Evolutionary conservation across 352 stramenopile species (phyloP).

Genomic region (Globisporangium polare): DNA sequence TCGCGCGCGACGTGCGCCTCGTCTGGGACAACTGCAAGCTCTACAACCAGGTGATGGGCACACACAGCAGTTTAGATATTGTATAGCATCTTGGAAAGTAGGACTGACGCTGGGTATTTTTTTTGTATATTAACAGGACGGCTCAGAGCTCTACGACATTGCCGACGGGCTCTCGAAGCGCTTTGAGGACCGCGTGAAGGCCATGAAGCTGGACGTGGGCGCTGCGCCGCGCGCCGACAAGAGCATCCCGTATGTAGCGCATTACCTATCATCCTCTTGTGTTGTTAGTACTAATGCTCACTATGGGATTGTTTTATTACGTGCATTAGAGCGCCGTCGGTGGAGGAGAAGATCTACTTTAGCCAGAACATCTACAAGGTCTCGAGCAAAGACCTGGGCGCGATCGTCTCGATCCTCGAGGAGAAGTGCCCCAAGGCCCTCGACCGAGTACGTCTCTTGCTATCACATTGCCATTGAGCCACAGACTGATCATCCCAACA

Average conservation of each 20-base stretch:
- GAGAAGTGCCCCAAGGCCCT: constrained; percentile 83
- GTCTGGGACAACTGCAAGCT: constrained; percentile 87
- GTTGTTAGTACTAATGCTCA: background rate
- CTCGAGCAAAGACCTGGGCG: constrained; percentile 57
- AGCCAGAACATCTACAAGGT: constrained; percentile 91
- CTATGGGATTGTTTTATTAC: background rate
- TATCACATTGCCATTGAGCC: background rate
- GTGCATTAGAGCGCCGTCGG: constrained; percentile 68
- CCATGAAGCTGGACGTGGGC: constrained; percentile 77
- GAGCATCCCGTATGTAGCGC: constrained; percentile 70
- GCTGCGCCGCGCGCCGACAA: constrained; percentile 52
- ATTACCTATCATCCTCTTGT: background rate
- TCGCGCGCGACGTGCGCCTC: constrained; percentile 80
- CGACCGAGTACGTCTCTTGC: constrained; percentile 29
- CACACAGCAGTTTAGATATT: background rate
- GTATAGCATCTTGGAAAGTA: no score
- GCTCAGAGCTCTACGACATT: constrained; percentile 83
- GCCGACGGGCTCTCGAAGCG: constrained; percentile 83
- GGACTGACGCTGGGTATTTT: no score
- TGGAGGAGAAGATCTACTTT: constrained; percentile 83
- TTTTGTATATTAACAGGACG: constrained; percentile 44
- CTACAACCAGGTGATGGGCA: constrained; percentile 59
- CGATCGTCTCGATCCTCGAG: constrained; percentile 78
- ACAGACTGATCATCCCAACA: background rate
- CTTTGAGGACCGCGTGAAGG: constrained; percentile 86